phyloP scores from a whole-genome alignment of 148 eudicot genomes.

The Rhododendron simsii region DNA sequence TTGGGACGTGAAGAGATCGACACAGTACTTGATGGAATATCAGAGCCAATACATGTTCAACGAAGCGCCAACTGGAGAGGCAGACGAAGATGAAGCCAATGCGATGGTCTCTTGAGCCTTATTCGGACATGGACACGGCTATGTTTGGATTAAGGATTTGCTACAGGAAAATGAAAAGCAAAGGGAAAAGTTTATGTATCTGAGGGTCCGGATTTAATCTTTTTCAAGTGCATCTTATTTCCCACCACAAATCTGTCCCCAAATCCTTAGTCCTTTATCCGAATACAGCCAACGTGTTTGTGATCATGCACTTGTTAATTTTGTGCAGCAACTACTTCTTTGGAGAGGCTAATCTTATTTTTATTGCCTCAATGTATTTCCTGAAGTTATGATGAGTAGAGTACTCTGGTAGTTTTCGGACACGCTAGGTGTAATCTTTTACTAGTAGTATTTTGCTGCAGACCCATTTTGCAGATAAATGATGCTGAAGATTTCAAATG shows the following conservation, averaged over 20 bases:
- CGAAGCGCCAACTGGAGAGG: constrained; percentile 49
- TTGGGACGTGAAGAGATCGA: constrained; percentile 92
- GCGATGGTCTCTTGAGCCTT: constrained; percentile 37
- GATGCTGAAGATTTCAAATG: background rate
- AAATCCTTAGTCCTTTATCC: background rate
- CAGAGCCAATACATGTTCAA: constrained; percentile 91
- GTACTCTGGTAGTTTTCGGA: background rate
- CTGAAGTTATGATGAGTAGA: background rate
- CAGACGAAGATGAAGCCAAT: constrained; percentile 40
- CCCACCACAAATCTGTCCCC: background rate
- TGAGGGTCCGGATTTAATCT: background rate
- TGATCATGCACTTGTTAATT: background rate
- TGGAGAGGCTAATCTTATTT: background rate
- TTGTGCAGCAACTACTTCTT: constrained; percentile 1
- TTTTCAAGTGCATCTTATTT: background rate
- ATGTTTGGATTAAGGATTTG: background rate
- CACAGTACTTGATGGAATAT: constrained; percentile 93
- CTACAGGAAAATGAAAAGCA: background rate
- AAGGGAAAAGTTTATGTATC: background rate
- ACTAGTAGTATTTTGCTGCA: background rate
- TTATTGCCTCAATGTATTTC: background rate
- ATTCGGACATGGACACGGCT: background rate
- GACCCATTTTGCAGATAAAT: background rate
- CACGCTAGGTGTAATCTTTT: background rate
- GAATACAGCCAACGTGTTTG: background rate